These are phyloP conservation scores for Helicostylum pulchrum DNA, from an alignment of 192 early-diverging fungal species.

Conservation along the genomic window DNA sequence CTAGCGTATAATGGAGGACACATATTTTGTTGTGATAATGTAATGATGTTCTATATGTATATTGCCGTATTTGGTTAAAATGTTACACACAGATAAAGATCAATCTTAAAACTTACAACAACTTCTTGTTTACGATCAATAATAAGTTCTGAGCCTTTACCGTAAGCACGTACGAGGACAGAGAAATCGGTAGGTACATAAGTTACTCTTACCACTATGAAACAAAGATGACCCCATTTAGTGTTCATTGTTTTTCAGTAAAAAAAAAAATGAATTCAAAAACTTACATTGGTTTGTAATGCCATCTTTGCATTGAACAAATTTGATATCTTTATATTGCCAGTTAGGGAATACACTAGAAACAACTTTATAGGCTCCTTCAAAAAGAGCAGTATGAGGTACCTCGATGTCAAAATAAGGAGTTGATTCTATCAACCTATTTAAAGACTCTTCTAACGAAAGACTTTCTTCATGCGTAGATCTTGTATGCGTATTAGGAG, in stretches of 20 bases:
- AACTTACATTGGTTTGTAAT: slow-evolving; percentile 76
- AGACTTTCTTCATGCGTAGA: not conserved
- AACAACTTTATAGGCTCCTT: slow-evolving; percentile 56
- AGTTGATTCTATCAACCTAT: slow-evolving; percentile 26
- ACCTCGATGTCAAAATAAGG: slow-evolving; percentile 52
- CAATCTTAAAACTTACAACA: slow-evolving; percentile 53
- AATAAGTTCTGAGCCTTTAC: slow-evolving; percentile 79
- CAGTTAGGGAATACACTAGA: slow-evolving; percentile 59
- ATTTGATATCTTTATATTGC: slow-evolving; percentile 51
- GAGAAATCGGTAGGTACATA: slow-evolving; percentile 54
- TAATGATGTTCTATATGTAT: slow-evolving; percentile 82
- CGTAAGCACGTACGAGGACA: slow-evolving; percentile 86
- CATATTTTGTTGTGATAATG: slow-evolving; percentile 64
- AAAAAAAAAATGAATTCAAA: not conserved
- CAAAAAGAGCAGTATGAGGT: slow-evolving; percentile 54
- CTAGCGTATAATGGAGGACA: slow-evolving; percentile 78
- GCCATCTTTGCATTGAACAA: slow-evolving; percentile 74
- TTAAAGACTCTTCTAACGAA: not conserved
- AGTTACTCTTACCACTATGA: slow-evolving; percentile 64
- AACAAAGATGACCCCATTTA: not conserved
- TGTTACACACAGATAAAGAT: not conserved
- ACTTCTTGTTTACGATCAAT: slow-evolving; percentile 89
- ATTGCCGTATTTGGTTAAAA: not conserved
- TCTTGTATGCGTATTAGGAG: slow-evolving; percentile 8
- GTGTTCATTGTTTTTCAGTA: not conserved